Evolutionary conservation across 2,329 filamentous ascomycete genomes (phyloP), one percentile per base, ranked within the genome.

Genomic region (Pseudogymnoascus sp.): DNA sequence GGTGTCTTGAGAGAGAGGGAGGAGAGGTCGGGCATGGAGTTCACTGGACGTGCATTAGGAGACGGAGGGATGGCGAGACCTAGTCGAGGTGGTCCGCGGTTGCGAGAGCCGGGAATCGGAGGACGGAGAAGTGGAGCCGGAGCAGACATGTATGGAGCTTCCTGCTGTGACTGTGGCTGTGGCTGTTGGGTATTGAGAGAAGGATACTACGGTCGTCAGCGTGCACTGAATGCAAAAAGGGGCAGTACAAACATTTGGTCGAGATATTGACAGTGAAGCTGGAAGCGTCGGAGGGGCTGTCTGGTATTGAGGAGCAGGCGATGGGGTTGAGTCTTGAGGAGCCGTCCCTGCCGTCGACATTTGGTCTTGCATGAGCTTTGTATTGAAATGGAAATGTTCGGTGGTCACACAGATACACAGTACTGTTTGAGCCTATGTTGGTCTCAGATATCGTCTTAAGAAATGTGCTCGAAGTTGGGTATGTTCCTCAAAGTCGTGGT

Each of bases 21-120:
- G n/a, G 60, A 69, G 65, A 65, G 70, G 64, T 28, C 65, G 63
- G 70, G 64, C 71, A 70, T 71, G 73, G 33, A 63, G 25, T 41
- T 57, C 59, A 94, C 85, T 1, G 92, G 86, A 74, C 92, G 90
- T 64, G 81, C 87, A 75, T 86, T 93, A 57, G 91, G 90, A 36
- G 91, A 96, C 0, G 89, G 86, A 37, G 93, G 93, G 62, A 97
- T 97, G 50, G 92, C 90, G 61, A 97, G 84, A 47, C 92, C 93
- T 62, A 97, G 82, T 63, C 71, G 68, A 12, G 71, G 71, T 20
- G 69, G 70, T 66, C 69, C 65, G 54, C 69, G 68, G 58, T 65
- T 65, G 64, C 71, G 68, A 58, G 66, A 67, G 3, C 71, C 71
- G 12, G 71, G 71, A 63, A 73, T 73, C 33, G 71, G 70, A n/a